Evolutionary conservation across 768 basidiomycete genomes (phyloP), one percentile per base, ranked within the genome.

Genomic region (Panaeolus papilionaceus): DNA sequence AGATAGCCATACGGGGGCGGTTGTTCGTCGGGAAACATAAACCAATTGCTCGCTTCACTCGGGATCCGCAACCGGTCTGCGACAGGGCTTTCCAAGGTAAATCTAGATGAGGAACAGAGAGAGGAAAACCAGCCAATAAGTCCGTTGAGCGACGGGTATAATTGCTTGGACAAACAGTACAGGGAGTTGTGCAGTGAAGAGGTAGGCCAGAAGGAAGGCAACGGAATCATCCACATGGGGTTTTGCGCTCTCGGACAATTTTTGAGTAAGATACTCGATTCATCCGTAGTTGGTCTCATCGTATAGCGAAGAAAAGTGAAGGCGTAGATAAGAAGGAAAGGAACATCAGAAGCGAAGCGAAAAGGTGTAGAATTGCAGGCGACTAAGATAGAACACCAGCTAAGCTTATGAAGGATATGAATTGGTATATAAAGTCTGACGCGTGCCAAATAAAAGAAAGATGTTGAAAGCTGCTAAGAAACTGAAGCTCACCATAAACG

Each of bases 161-260:
- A 66, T 26, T 28, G 51, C 20, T 42, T 38, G 54, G 14, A 54
- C 26, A 16, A 64, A 6, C 61, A 6, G 28, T 33, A 38, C 37
- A 39, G 45, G 18, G 51, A 39, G n/a, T 47, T 51, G n/a, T 61
- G 54, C 58, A 42, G 54, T 66, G 49, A 28, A 67, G 37, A 38
- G 8, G 65, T 66, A 64, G 67, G 66, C 87, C 84, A 85, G 85
- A 84, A 88, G 84, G 85, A 87, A 88, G 87, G 85, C 86, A 88
- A 86, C 86, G 86, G 84, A 85, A 81, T 64, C 69, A 82, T 89
- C 87, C 86, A 87, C 87, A 86, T 72, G 76, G 73, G 72, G 71
- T 78, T 81, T 78, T 75, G 74, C 73, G 74, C 75, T 72, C 75
- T 75, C 75, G 73, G 75, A 58, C 54, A 71, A 63, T 67, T 61